Evolutionary conservation across 768 basidiomycete genomes (phyloP), one percentile per base, ranked within the genome.

Genomic region (Udeniomyces megalosporus): DNA sequence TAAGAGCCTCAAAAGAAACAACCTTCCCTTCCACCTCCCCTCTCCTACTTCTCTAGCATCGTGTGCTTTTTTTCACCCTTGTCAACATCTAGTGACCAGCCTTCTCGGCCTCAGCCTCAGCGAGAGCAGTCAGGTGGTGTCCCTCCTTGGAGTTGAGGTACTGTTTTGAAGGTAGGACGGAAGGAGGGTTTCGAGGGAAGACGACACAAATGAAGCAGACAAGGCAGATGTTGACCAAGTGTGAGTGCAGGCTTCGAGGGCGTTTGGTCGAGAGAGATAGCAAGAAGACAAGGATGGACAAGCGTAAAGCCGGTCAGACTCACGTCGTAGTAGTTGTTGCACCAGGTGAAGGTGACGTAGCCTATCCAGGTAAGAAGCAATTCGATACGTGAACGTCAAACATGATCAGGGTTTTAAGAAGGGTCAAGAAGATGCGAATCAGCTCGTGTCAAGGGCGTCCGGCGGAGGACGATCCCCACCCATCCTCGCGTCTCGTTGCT

Each of bases 81-180:
- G 3, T 32, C 20, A 29, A 29, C 51, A 34, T 53, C 32, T 53
- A 29, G 3, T 8, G 4, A 14, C 22, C 38, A 22, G n/a, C 29
- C 22, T 44, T 17, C 55, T 57, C 55, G 20, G 38, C 60, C 6
- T 32, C 60, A 3, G 4, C 60, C 44, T 61, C 60, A 22, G 34
- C 60, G 28, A 61, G 60, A 20, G 31, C 28, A 46, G 60, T 55
- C 51, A 28, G 45, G 53, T 55, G 60, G 60, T 61, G 60, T 26
- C 60, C 60, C 51, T 53, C 60, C 53, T 61, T 61, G 14, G 60
- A 61, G 60, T 55, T 53, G 60, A 42, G 45, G 50, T 50, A 61
- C 60, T 61, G 32, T 32, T 4, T 17, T 10, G 17, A 29, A 1
- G 34, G 17, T 17, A 44, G 60, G 11, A 45, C 20, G 2, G 14